Evolutionary conservation across 2,329 filamentous ascomycete species (phyloP).

Genomic region (Chaetomiaceae sp.): DNA sequence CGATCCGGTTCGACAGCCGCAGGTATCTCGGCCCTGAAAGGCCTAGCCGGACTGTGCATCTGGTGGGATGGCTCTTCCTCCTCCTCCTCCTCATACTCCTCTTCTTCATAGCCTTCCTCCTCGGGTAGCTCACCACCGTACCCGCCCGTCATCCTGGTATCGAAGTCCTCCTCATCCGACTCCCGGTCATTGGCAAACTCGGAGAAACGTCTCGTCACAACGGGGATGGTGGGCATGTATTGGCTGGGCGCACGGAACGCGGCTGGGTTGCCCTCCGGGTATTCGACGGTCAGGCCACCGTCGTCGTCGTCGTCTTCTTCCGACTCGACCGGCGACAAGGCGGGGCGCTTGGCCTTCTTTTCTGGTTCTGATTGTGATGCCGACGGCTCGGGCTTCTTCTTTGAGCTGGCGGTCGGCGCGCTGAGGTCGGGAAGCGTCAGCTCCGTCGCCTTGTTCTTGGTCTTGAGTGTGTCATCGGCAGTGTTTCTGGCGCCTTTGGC

Average conservation of each 20-base stretch:
- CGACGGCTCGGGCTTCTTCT: constrained; percentile 6
- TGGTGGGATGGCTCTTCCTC: constrained; percentile 23
- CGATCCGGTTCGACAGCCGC: constrained; percentile 29
- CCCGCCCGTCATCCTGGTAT: constrained; percentile 19
- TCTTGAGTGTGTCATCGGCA: constrained; percentile 7
- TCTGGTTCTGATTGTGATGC: constrained; percentile 24
- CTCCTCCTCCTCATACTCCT: constrained; percentile 18
- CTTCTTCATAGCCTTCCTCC: constrained; percentile 19
- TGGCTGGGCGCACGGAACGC: constrained; percentile 29
- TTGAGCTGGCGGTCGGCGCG: constrained; percentile 20
- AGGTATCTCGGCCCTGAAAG: background rate
- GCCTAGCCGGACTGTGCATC: background rate
- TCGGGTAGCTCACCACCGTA: constrained; percentile 28
- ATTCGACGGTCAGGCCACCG: constrained; percentile 56
- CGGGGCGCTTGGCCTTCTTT: constrained; percentile 29
- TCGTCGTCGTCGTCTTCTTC: constrained; percentile 49
- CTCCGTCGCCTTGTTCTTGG: constrained; percentile 23
- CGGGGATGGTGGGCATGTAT: constrained; percentile 36
- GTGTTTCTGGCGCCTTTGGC: constrained; percentile 10
- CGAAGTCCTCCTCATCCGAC: constrained; percentile 36
- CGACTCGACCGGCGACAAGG: constrained; percentile 27
- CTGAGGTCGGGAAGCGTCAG: constrained; percentile 35
- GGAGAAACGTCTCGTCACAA: constrained; percentile 44
- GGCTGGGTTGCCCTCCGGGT: constrained; percentile 48
- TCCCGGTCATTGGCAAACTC: constrained; percentile 44